phyloP scores from a whole-genome alignment of 116 monocot genomes.

The Thalassia testudinum region DNA sequence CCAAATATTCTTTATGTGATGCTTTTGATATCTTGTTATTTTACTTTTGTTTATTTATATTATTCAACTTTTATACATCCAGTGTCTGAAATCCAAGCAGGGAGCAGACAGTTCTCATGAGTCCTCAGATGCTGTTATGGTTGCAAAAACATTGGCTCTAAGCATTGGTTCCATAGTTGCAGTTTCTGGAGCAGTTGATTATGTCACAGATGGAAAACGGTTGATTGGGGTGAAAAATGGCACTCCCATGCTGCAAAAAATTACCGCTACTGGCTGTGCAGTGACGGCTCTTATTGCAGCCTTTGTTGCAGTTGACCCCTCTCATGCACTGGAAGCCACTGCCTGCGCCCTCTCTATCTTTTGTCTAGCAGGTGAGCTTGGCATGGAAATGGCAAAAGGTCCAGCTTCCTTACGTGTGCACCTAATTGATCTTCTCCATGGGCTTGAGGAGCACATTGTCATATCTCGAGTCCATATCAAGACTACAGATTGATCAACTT shows the following conservation, averaged over 20 bases:
- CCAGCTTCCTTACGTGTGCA: conserved; percentile 68
- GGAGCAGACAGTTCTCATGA: conserved; percentile 80
- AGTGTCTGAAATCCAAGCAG: conserved; percentile 22
- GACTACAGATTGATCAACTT: not conserved
- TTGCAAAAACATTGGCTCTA: conserved; percentile 47
- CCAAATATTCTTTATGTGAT: too few species aligned
- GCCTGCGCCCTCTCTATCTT: conserved; percentile 65
- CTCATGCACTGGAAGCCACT: conserved; percentile 39
- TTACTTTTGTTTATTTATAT: too few species aligned
- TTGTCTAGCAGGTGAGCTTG: conserved; percentile 64
- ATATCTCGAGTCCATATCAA: conserved; percentile 28
- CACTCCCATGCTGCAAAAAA: conserved; percentile 76
- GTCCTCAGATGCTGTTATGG: conserved; percentile 46
- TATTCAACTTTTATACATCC: not conserved
- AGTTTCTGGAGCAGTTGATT: conserved; percentile 73
- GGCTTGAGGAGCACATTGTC: conserved; percentile 38
- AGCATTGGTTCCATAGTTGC: conserved; percentile 49
- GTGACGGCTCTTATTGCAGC: conserved; percentile 80
- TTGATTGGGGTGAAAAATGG: conserved; percentile 41
- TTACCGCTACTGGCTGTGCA: conserved; percentile 81
- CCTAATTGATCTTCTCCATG: conserved; percentile 58
- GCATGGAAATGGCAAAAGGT: conserved; percentile 42
- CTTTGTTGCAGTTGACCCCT: conserved; percentile 60
- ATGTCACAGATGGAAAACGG: conserved; percentile 47
- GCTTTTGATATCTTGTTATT: too few species aligned